Evolutionary conservation across 108 stramenopile genomes (phyloP).

Genomic region (Conticribra weissflogii): DNA sequence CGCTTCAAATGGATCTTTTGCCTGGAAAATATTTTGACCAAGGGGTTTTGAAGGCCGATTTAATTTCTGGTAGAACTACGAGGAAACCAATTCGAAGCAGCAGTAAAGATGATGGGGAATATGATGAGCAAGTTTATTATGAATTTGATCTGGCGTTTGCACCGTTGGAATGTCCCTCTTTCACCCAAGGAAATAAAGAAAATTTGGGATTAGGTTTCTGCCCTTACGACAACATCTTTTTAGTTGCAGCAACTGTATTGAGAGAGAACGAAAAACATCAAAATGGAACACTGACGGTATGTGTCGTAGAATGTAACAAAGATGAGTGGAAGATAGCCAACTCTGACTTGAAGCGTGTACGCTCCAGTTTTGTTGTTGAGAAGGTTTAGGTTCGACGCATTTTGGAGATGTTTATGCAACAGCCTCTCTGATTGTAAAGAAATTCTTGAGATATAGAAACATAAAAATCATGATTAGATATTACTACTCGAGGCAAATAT

Average conservation of each 20-base stretch:
- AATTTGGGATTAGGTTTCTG: slow-evolving; percentile 83
- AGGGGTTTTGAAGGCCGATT: slow-evolving; percentile 67
- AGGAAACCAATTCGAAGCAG: slow-evolving; percentile 34
- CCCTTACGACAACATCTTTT: slow-evolving; percentile 74
- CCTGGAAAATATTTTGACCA: slow-evolving; percentile 46
- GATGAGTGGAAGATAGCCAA: slow-evolving; percentile 78
- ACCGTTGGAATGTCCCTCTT: slow-evolving; percentile 60
- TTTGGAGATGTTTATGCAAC: not conserved
- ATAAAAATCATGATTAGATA: too few species aligned
- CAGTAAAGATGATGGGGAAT: slow-evolving; percentile 10
- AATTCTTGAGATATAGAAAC: too few species aligned
- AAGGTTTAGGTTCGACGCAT: slow-evolving; percentile 4
- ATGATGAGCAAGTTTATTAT: slow-evolving; percentile 61
- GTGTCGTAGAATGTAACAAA: slow-evolving; percentile 66
- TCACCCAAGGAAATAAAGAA: slow-evolving; percentile 54
- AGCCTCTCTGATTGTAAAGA: not conserved
- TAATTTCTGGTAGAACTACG: slow-evolving; percentile 62
- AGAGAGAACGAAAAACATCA: slow-evolving; percentile 32
- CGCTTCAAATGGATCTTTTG: slow-evolving; percentile 52
- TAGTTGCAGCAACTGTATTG: slow-evolving; percentile 73
- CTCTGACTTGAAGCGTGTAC: slow-evolving; percentile 70
- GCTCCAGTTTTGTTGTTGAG: slow-evolving; percentile 68
- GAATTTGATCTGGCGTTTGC: slow-evolving; percentile 85
- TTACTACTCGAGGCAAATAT: too few species aligned
- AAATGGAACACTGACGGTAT: slow-evolving; percentile 51